Conservation (phyloP, 805 yeast species). For the Ogataea populi-albae region DNA sequence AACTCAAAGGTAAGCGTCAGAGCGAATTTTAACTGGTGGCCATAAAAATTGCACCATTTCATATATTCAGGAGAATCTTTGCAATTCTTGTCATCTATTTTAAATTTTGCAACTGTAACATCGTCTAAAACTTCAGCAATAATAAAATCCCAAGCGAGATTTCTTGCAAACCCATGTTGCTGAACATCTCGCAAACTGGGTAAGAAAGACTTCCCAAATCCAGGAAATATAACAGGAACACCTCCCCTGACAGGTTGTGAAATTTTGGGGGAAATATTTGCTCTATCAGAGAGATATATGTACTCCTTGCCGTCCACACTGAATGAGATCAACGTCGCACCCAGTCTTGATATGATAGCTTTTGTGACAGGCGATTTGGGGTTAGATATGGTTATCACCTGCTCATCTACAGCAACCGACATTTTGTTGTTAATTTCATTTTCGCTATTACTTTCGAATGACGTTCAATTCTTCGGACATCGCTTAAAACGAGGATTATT, state of each 20-base stretch:
- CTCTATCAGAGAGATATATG: slow-evolving; percentile 16
- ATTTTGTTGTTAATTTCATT: slow-evolving; percentile 3
- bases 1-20: slow-evolving; percentile 10
- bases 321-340: slow-evolving; percentile 19
- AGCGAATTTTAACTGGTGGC: slow-evolving; percentile 13
- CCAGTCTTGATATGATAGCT: slow-evolving; percentile 16
- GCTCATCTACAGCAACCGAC: slow-evolving; percentile 17
- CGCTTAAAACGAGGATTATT: no score
- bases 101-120: slow-evolving; percentile 15
- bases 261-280: slow-evolving; percentile 9
- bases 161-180: slow-evolving; percentile 25
- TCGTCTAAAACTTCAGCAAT: slow-evolving; percentile 18
- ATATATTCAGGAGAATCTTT: slow-evolving; percentile 5
- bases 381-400: slow-evolving; percentile 11
- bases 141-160: slow-evolving; percentile 19
- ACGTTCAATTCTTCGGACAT: neutral
- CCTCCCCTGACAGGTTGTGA: slow-evolving; percentile 22
- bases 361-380: slow-evolving; percentile 5
- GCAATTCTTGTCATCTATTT: slow-evolving; percentile 6
- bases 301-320: slow-evolving; percentile 13
- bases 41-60: slow-evolving; percentile 17
- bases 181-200: slow-evolving; percentile 16
- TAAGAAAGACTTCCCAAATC: slow-evolving; percentile 20
- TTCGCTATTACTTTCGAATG: neutral
- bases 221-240: slow-evolving; percentile 20